These are phyloP conservation scores for Flaveria floridana DNA, from an alignment of 140 eudicot species.

Conservation along the genomic window DNA sequence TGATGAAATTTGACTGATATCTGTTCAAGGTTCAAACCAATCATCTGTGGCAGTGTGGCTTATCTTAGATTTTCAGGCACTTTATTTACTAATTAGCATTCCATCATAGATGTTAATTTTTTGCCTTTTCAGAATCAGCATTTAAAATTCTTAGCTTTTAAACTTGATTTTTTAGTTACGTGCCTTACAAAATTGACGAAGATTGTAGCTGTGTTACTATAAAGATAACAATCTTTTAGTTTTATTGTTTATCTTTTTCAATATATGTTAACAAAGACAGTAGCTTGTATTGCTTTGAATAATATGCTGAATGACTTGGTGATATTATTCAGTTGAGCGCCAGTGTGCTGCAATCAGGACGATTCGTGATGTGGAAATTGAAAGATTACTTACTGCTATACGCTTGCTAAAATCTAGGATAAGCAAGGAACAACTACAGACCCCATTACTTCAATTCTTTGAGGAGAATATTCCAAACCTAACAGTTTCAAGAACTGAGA, in stretches of 20 bases:
- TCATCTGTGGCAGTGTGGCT: no score
- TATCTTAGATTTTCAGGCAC: neutral
- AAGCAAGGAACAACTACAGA: constrained; percentile 57
- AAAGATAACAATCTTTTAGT: neutral
- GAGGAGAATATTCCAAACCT: constrained; percentile 66
- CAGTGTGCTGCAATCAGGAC: constrained; percentile 67
- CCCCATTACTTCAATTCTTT: constrained; percentile 58
- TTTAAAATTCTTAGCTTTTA: neutral
- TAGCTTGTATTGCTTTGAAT: neutral
- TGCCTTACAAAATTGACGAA: neutral
- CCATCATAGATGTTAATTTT: neutral
- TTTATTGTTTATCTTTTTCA: neutral
- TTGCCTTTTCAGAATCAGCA: neutral
- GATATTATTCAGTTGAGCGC: constrained; percentile 51
- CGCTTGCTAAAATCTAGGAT: constrained; percentile 57
- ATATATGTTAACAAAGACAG: neutral
- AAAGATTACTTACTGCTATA: constrained; percentile 52
- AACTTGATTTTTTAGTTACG: neutral
- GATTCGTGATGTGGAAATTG: constrained; percentile 66
- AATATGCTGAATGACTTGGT: neutral
- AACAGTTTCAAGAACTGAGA: constrained; percentile 33
- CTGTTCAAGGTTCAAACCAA: no score
- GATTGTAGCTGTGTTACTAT: neutral
- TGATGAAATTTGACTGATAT: neutral
- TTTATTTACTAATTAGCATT: neutral